Evolutionary conservation across 139 green algal genomes (phyloP).

Genomic region (Pleodorina starrii): DNA sequence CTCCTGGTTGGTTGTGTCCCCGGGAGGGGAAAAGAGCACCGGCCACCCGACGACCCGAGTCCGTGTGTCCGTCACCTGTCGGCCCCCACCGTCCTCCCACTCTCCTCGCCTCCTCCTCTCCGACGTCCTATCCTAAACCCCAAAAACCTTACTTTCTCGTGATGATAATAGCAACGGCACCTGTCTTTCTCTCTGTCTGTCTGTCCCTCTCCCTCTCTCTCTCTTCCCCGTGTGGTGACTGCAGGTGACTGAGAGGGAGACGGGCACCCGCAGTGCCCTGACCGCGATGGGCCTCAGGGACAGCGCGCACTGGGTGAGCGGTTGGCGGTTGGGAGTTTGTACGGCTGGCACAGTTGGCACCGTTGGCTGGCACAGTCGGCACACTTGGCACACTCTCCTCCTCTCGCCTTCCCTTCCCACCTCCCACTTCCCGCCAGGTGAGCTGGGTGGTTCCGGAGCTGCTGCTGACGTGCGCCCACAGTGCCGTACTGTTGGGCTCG

Average conservation of each 20-base stretch:
- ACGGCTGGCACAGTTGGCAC: not conserved
- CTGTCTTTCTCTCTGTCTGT: too few relatives aligned
- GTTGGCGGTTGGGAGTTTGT: not conserved
- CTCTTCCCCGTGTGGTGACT: not conserved
- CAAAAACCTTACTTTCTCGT: too few relatives aligned
- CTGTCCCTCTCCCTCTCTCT: not conserved
- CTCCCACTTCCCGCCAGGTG: not conserved
- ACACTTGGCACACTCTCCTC: not conserved
- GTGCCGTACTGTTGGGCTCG: slow-evolving; percentile 30
- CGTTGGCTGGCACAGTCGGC: not conserved
- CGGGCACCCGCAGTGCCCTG: slow-evolving; percentile 51
- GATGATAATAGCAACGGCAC: too few relatives aligned
- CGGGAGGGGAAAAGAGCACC: too few relatives aligned
- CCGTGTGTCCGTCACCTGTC: too few relatives aligned
- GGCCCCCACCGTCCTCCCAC: too few relatives aligned
- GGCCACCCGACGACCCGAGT: too few relatives aligned
- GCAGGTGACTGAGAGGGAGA: slow-evolving; percentile 55
- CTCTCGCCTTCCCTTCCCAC: not conserved
- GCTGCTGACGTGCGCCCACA: slow-evolving; percentile 34
- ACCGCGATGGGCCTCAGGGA: slow-evolving; percentile 50
- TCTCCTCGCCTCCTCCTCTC: too few relatives aligned
- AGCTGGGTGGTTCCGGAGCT: slow-evolving; percentile 53
- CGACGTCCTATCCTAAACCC: too few relatives aligned
- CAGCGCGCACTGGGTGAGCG: slow-evolving; percentile 52
- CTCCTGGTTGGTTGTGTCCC: too few relatives aligned